These are phyloP conservation scores for Eucalyptus urophylla DNA, from an alignment of 345 rosid species.

Conservation along the genomic window DNA sequence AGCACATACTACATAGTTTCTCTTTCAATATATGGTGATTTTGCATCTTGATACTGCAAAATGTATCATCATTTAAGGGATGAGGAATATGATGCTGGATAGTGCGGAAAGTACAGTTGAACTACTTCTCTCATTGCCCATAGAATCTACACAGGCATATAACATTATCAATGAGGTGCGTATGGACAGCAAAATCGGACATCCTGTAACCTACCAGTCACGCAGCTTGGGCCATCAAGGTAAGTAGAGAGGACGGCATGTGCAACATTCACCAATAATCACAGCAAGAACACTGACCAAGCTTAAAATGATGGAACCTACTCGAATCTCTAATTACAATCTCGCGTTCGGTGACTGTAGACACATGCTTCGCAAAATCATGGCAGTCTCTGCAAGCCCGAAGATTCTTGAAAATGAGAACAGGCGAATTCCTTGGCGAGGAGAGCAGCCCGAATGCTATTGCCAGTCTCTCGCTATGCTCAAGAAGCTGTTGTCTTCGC, in stretches of 20 bases:
- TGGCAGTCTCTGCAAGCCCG: conserved; percentile 66
- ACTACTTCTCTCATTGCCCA: neutral
- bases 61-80: neutral
- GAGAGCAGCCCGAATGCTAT: conserved; percentile 62
- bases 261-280: conserved; percentile 35
- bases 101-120: neutral
- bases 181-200: neutral
- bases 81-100: neutral
- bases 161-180: neutral
- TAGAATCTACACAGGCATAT: neutral
- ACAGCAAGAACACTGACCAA: conserved; percentile 63
- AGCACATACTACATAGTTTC: neutral
- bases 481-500: conserved; percentile 46
- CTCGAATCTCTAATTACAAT: conserved; percentile 48
- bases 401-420: conserved; percentile 64
- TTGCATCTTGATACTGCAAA: neutral
- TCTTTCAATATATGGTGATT: neutral
- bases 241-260: neutral
- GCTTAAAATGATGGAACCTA: conserved; percentile 65
- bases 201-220: neutral
- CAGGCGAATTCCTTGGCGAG: conserved; percentile 18
- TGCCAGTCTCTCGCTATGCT: conserved; percentile 75
- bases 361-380: conserved; percentile 58
- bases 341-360: conserved; percentile 31
- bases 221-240: neutral